A percentile compares a stretch with the other conserved stretches of the same genome.
phyloP scores from a whole-genome alignment of 2,329 filamentous ascomycete genomes.

The Leptographium radiaticola region DNA sequence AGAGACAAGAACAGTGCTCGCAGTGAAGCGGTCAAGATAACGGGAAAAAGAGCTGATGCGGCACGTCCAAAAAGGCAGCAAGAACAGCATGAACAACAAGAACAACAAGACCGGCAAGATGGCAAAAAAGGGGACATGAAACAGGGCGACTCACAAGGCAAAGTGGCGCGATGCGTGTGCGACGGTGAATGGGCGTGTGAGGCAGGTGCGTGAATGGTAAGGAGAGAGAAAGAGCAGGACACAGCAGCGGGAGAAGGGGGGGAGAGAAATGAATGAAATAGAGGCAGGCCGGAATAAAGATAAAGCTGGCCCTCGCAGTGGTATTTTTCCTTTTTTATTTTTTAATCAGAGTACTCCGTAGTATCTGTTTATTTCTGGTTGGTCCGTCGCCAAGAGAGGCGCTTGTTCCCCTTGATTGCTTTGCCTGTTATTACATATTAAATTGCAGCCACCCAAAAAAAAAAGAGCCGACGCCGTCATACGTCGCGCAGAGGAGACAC shows the following conservation, averaged over 20 bases:
- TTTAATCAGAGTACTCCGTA: background rate
- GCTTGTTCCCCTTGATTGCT: background rate
- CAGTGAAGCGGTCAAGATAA: too few relatives aligned
- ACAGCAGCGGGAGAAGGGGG: background rate
- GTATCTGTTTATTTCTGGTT: constrained; percentile 4
- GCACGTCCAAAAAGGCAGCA: too few relatives aligned
- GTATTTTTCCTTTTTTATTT: background rate
- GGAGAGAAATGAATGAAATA: background rate
- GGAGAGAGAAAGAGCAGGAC: background rate
- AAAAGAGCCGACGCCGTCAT: background rate
- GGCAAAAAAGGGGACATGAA: background rate
- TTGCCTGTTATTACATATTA: too few relatives aligned
- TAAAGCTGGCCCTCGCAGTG: constrained; percentile 4
- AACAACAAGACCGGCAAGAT: background rate
- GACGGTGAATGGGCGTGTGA: background rate
- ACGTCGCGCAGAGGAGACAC: background rate
- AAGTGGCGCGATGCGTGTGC: background rate
- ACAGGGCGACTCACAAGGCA: background rate
- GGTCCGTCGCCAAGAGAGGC: background rate
- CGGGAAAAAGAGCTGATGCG: too few relatives aligned
- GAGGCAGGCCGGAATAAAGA: constrained; percentile 7
- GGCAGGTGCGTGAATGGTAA: background rate
- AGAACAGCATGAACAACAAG: background rate
- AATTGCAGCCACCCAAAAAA: background rate
- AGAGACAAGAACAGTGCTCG: too few relatives aligned